Evolutionary conservation across 805 yeast genomes (phyloP), one percentile per base, ranked within the genome.

Genomic region (Lachancea thermotolerans): DNA sequence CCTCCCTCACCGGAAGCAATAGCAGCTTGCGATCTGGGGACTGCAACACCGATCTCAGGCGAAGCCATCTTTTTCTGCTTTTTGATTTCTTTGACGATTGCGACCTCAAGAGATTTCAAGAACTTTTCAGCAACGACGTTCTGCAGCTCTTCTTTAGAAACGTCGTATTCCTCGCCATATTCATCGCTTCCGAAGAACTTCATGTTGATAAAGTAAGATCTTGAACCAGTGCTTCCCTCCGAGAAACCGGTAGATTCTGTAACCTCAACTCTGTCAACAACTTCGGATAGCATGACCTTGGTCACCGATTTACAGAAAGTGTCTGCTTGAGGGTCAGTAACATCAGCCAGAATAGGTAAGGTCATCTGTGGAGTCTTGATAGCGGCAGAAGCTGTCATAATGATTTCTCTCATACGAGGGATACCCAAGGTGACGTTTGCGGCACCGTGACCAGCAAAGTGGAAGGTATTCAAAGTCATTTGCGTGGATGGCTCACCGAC

Each of bases 391-490:
- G 99, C 99, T 10, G 99, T 95, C 99, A 93, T 93, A 65, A 93
- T 89, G 67, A 93, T 93, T 77, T 93, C 99, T 79, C 99, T 85
- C 87, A 93, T 82, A 79, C 99, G 96, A 35, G 99, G 99, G 64
- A 93, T 93, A 85, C 99, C 99, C 59, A 93, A 76, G 0, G 99
- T 93, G 53, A 93, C 99, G 69, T 93, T 93, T 38, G 99, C 99
- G 47, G 99, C 99, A 80, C 99, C 99, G 72, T 95, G 99, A 66
- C 99, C 99, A 58, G 99, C 99, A 62, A 93, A 93, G 74, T 93
- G 96, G 87, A 87, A 87, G 39, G 96, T 87, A 67, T 87, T 87
- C 60, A 87, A 78, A 14, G 99, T 93, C 99, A 93, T 93, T 73
- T 93, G 99, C 2, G 99, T 93, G 4, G 97, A 88, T 42, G 99